A percentile compares a stretch with the other conserved stretches of the same genome.
Conservation (phyloP, 768 basidiomycete species). For the Sporobolomyces pararoseus region DNA sequence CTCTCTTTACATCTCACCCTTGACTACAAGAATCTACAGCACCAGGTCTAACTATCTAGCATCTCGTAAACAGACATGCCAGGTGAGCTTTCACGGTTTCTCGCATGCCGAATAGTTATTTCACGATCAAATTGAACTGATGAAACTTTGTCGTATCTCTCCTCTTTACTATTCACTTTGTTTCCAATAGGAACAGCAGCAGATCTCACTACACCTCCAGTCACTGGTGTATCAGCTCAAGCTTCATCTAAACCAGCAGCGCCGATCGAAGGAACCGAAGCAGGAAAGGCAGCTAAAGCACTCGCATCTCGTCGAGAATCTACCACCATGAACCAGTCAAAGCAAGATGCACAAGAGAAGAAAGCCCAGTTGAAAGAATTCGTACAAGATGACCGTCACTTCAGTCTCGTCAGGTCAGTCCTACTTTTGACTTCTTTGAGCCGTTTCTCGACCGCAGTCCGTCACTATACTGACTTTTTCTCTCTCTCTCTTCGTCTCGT, state of each 20-base stretch:
- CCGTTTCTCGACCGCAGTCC: background rate
- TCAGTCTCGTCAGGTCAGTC: conserved; percentile 84
- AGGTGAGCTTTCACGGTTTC: conserved; percentile 12
- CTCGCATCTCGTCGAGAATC: conserved; percentile 33
- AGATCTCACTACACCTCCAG: conserved; percentile 34
- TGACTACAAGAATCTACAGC: background rate
- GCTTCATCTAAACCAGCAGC: conserved; percentile 21
- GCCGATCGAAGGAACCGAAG: conserved; percentile 7
- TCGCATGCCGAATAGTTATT: background rate
- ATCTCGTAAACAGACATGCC: conserved; percentile 21
- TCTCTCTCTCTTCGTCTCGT: background rate
- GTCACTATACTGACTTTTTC: background rate
- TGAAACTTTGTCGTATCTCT: background rate
- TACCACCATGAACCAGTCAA: background rate
- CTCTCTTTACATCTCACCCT: background rate
- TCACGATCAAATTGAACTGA: background rate
- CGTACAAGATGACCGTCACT: conserved; percentile 86
- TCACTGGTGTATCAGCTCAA: conserved; percentile 35
- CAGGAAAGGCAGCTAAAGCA: conserved; percentile 21
- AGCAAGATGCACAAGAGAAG: background rate
- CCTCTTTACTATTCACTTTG: background rate
- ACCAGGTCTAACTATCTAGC: background rate
- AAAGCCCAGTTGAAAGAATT: conserved; percentile 69
- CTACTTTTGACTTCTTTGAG: background rate
- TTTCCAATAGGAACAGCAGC: conserved; percentile 29